These are phyloP conservation scores for Aspergillus avenaceus DNA, from an alignment of 495 filamentous ascomycete genomes.

Conservation along the genomic window DNA sequence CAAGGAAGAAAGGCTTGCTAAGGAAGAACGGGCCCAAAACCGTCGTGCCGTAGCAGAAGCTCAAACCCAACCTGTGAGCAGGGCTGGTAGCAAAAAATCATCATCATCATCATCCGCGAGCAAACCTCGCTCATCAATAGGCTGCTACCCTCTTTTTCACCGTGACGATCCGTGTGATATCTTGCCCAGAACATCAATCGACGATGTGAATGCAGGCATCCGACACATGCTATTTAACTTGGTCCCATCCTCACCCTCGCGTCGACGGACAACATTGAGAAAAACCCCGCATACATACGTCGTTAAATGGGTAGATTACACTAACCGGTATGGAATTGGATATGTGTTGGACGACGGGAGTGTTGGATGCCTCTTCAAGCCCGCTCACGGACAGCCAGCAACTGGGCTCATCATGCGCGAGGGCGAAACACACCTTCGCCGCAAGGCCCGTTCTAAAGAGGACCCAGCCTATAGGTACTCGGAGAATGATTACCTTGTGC, in stretches of 20 bases:
- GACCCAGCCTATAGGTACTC: slow-evolving; percentile 49
- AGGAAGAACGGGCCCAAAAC: slow-evolving; percentile 5
- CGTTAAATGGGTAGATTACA: slow-evolving; percentile 94
- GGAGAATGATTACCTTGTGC: slow-evolving; percentile 62
- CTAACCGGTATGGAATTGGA: slow-evolving; percentile 82
- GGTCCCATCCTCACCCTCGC: slow-evolving; percentile 28
- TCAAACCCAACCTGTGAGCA: slow-evolving; percentile 16
- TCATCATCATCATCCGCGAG: slow-evolving; percentile 14
- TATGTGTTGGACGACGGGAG: slow-evolving; percentile 83
- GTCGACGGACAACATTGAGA: slow-evolving; percentile 27
- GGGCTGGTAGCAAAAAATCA: slow-evolving; percentile 31
- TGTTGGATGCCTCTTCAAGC: slow-evolving; percentile 76
- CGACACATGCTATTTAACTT: slow-evolving; percentile 42
- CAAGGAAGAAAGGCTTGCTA: background rate
- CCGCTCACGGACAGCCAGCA: slow-evolving; percentile 55
- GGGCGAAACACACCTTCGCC: slow-evolving; percentile 46
- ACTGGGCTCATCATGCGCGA: slow-evolving; percentile 67
- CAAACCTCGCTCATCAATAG: slow-evolving; percentile 38
- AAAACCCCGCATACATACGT: slow-evolving; percentile 50
- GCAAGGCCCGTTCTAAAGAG: slow-evolving; percentile 51
- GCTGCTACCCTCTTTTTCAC: slow-evolving; percentile 37
- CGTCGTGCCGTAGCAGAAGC: slow-evolving; percentile 10
- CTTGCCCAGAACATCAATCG: slow-evolving; percentile 34
- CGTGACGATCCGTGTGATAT: slow-evolving; percentile 32
- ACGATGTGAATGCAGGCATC: slow-evolving; percentile 38